Evolutionary conservation across 306 rosid genomes (phyloP).

Genomic region (Acacia melanoxylon): DNA sequence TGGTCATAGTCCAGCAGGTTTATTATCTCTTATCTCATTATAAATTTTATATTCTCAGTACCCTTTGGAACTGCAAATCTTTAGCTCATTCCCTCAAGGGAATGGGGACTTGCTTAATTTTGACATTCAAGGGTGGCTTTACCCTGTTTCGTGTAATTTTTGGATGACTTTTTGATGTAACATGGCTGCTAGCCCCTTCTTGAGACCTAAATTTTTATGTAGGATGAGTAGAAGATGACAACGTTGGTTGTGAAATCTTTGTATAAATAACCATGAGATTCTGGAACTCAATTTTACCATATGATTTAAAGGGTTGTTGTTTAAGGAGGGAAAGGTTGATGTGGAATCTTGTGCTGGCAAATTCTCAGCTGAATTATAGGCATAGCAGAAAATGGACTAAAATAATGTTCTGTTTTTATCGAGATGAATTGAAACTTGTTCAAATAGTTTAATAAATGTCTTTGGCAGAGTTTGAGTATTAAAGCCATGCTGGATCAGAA

Average conservation of each 20-base stretch:
- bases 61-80: background rate
- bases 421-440: too few species aligned
- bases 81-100: background rate
- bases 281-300: background rate
- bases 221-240: background rate
- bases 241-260: background rate
- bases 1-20: constrained; percentile 82
- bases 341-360: too few species aligned
- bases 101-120: background rate
- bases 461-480: too few species aligned
- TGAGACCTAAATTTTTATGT: background rate
- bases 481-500: too few species aligned
- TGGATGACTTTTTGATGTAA: background rate
- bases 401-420: too few species aligned
- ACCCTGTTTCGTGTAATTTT: background rate
- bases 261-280: background rate
- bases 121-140: background rate
- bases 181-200: background rate
- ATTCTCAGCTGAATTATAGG: too few species aligned
- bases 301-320: background rate
- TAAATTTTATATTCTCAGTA: background rate
- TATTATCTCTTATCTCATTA: constrained; percentile 28
- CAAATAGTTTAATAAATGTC: too few species aligned
- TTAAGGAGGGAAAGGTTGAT: too few species aligned
- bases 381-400: too few species aligned